Conservation (phyloP, 2,329 filamentous ascomycete genomes). For the Penicillium hordei region DNA sequence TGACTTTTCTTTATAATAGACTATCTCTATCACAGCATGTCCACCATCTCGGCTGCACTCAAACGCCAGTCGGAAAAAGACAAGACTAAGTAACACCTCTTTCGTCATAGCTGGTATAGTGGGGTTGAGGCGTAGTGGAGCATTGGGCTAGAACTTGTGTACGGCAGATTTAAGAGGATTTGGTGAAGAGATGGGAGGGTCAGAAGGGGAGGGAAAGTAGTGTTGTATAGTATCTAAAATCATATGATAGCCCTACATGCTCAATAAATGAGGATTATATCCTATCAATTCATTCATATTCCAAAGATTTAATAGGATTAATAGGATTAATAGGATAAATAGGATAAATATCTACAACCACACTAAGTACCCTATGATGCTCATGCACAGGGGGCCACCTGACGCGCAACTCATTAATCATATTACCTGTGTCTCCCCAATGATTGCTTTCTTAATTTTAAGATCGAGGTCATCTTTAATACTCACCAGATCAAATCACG, state of each 20-base stretch:
- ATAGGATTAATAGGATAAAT: neutral
- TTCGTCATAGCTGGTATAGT: conserved; percentile 22
- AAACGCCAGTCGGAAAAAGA: conserved; percentile 18
- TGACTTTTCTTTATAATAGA: conserved; percentile 21
- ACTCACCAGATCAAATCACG: conserved; percentile 15
- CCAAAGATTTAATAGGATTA: neutral
- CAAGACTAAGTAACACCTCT: conserved; percentile 31
- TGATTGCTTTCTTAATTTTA: neutral
- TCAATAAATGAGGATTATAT: neutral
- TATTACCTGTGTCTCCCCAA: neutral
- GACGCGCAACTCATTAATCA: conserved; percentile 11
- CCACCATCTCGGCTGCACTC: conserved; percentile 32
- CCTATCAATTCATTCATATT: neutral
- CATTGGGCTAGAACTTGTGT: conserved; percentile 7
- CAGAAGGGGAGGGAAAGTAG: neutral
- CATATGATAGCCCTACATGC: neutral
- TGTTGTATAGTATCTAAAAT: neutral
- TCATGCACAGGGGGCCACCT: conserved; percentile 14
- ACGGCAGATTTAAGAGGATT: neutral
- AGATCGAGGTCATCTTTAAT: neutral
- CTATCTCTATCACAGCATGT: conserved; percentile 35
- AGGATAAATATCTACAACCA: neutral
- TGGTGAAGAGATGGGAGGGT: neutral
- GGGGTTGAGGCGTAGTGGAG: conserved; percentile 17
- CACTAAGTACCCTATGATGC: conserved; percentile 17